Conservation (phyloP, 305 asterid species). For the Fraxinus platypoda region DNA sequence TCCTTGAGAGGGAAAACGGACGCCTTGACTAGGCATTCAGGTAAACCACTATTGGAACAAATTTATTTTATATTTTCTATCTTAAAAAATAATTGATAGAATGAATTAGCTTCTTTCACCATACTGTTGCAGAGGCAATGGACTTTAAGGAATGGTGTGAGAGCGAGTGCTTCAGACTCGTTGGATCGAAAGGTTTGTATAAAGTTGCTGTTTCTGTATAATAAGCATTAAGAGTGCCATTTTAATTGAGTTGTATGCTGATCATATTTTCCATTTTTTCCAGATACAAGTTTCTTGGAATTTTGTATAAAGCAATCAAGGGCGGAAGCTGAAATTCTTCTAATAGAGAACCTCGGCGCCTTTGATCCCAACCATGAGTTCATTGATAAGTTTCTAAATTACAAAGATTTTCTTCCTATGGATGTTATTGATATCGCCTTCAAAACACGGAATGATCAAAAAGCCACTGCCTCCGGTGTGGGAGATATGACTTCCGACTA, state of each 20-base stretch:
- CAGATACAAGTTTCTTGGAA: constrained; percentile 74
- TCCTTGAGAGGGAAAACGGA: constrained; percentile 56
- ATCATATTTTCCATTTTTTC: constrained; percentile 10
- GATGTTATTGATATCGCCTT: constrained; percentile 72
- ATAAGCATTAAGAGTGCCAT: background rate
- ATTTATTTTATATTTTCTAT: background rate
- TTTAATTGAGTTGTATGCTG: background rate
- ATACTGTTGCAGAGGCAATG: constrained; percentile 66
- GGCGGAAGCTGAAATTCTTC: constrained; percentile 71
- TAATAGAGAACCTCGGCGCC: constrained; percentile 64
- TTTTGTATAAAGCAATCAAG: constrained; percentile 69
- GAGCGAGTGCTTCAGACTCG: constrained; percentile 76
- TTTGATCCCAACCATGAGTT: constrained; percentile 66
- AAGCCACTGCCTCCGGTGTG: constrained; percentile 30
- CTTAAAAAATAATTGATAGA: background rate
- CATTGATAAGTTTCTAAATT: constrained; percentile 70
- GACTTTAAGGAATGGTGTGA: constrained; percentile 95
- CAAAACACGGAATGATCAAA: constrained; percentile 46
- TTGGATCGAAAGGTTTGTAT: constrained; percentile 61
- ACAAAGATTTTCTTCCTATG: constrained; percentile 63
- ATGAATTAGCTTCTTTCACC: background rate
- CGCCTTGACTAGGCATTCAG: constrained; percentile 60
- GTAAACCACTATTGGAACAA: constrained; percentile 27
- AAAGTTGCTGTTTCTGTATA: background rate
- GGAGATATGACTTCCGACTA: constrained; percentile 40